Evolutionary conservation across 176 grass and related monocot species (phyloP), one percentile per base, ranked within the genome.

Genomic region (Poa annua): DNA sequence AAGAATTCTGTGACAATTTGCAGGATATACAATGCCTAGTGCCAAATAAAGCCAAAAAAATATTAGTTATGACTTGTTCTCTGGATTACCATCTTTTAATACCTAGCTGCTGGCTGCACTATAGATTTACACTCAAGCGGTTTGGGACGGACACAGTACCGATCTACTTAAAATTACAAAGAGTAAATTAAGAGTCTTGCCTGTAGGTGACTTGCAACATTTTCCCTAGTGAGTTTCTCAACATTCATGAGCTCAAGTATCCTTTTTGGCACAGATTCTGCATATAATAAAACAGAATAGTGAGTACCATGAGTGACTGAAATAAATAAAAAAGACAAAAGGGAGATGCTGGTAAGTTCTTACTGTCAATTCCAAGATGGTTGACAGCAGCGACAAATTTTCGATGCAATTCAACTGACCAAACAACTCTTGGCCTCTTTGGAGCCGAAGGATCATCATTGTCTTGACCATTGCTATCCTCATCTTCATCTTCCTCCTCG

Each of bases 231-330:
- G 57, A 99, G 91, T 80, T 96, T 99, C 10, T 99, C 93, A 50
- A 99, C 93, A 85, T 94, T 96, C 93, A 99, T 99, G 9, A 94
- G 91, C 84, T 99, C 93, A 65, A 99, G 96, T 85, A 99, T 99
- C 66, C 91, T 96, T 85, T 96, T 94, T 57, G 96, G 96, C 34
- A 96, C 96, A 79, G 96, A 91, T 87, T 99, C 96, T 99, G 85
- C 64, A 88, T 85, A 33, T 38, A 83, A 63, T 4, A 66, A 38
- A 52, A 88, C 71, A 29, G 10, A 70, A 62, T 1, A 47, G 36
- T 56, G 16, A 64, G 55, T 82, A 61, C 13, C 68, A 86, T 86
- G 57, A 79, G 20, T 13, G 6, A 1, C 42, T 50, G 22, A 74
- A 65, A 42, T 49, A 11, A 32, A 66, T 49, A 11, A 32, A 66